Evolutionary conservation across 306 rosid species (phyloP).

Genomic region (Acacia acuminata): DNA sequence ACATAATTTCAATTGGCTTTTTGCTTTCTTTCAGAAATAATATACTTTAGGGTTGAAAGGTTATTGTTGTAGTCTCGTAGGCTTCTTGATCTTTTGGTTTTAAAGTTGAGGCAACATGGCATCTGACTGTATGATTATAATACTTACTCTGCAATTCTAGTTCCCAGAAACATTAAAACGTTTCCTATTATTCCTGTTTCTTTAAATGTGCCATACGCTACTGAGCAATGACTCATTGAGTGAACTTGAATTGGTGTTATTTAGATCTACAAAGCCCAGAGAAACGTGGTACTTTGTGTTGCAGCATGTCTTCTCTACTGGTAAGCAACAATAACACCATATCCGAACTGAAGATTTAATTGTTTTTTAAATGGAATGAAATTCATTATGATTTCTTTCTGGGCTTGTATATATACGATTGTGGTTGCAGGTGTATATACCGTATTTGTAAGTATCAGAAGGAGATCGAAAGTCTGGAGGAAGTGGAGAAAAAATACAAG

Average conservation of each 20-base stretch:
- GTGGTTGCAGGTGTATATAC: slow-evolving; percentile 50
- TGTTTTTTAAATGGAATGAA: neutral
- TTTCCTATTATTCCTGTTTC: neutral
- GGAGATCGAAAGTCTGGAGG: slow-evolving; percentile 63
- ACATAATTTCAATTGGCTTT: neutral
- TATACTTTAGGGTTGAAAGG: neutral
- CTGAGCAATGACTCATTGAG: neutral
- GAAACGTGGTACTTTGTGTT: slow-evolving; percentile 63
- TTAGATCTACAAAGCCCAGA: slow-evolving; percentile 73
- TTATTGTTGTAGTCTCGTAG: neutral
- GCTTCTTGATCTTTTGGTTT: neutral
- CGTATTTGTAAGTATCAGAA: slow-evolving; percentile 58
- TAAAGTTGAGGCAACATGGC: neutral
- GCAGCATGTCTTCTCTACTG: slow-evolving; percentile 67
- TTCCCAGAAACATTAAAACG: neutral
- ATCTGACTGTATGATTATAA: neutral
- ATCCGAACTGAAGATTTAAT: neutral
- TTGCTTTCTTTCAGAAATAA: neutral
- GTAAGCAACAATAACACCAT: slow-evolving; percentile 35
- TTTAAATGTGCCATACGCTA: neutral
- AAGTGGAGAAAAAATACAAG: slow-evolving; percentile 66
- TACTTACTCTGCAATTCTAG: neutral
- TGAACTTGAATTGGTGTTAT: neutral
- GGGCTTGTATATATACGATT: neutral
- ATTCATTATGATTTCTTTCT: neutral